Percentiles rank a stretch among this genome's conserved stretches.
Evolutionary conservation across 1,139 yeast genomes (phyloP).

Genomic region (Kodamaea plutei): DNA sequence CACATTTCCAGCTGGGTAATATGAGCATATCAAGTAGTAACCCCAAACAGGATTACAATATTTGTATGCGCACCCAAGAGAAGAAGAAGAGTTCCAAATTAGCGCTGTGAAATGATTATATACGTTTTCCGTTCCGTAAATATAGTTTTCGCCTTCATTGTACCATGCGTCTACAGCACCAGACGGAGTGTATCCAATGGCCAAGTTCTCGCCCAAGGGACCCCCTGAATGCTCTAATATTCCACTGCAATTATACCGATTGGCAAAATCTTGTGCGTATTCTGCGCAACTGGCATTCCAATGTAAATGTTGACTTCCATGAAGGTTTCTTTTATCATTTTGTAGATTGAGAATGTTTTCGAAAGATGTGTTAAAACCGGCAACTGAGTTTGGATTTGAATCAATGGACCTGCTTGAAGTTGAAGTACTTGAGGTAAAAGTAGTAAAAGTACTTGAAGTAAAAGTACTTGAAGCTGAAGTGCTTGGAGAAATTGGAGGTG

Average conservation of each 20-base stretch:
- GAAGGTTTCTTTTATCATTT: slow-evolving; percentile 27
- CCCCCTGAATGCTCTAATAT: slow-evolving; percentile 55
- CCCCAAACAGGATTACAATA: slow-evolving; percentile 40
- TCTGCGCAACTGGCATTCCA: slow-evolving; percentile 32
- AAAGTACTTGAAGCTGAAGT: too few relatives aligned
- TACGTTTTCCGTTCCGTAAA: too few relatives aligned
- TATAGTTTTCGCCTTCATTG: slow-evolving; percentile 51
- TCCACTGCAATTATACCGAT: slow-evolving; percentile 32
- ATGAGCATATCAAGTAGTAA: slow-evolving; percentile 56
- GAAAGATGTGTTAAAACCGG: too few relatives aligned
- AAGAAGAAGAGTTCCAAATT: slow-evolving; percentile 17
- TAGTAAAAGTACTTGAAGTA: too few relatives aligned
- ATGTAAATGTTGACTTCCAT: slow-evolving; percentile 23
- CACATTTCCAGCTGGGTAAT: slow-evolving; percentile 59
- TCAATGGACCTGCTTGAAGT: background rate
- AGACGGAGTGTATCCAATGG: slow-evolving; percentile 47
- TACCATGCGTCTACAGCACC: slow-evolving; percentile 62
- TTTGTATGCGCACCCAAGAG: slow-evolving; percentile 18
- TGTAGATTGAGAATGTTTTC: slow-evolving; percentile 26
- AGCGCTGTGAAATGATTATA: slow-evolving; percentile 21
- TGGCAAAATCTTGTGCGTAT: slow-evolving; percentile 30
- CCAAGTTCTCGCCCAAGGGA: slow-evolving; percentile 59
- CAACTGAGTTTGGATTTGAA: slow-evolving; percentile 4
- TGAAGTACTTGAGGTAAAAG: slow-evolving; percentile 1
- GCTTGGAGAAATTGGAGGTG: too few relatives aligned